Conservation (phyloP, 2,329 filamentous ascomycete species). For the Epichloe festucae region DNA sequence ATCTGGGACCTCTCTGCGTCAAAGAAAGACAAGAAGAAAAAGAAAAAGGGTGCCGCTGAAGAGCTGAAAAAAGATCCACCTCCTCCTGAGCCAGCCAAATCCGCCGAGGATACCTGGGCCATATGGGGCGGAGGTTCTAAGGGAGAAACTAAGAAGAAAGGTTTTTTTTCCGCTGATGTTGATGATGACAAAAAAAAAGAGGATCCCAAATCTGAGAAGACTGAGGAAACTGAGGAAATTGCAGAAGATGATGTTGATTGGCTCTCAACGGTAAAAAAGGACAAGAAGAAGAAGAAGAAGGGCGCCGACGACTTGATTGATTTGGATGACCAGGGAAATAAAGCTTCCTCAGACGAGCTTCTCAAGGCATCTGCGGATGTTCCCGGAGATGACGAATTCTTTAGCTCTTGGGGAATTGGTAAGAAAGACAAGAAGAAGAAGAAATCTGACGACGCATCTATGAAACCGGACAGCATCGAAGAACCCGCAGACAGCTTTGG, state of each 20-base stretch:
- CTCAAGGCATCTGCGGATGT: constrained; percentile 17
- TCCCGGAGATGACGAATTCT: constrained; percentile 36
- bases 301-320: constrained; percentile 23
- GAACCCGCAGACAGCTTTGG: constrained; percentile 30
- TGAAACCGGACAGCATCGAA: constrained; percentile 29
- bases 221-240: no score
- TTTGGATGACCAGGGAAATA: constrained; percentile 18
- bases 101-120: constrained; percentile 2
- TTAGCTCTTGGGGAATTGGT: constrained; percentile 41
- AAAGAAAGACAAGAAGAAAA: constrained; percentile 12
- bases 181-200: constrained; percentile 1
- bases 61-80: not conserved
- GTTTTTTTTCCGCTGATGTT: not conserved
- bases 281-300: constrained; percentile 26
- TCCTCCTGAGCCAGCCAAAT: not conserved
- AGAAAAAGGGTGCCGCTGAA: not conserved
- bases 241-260: not conserved
- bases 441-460: constrained; percentile 15
- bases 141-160: constrained; percentile 10
- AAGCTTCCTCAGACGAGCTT: constrained; percentile 14
- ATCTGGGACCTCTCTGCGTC: constrained; percentile 10
- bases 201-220: constrained; percentile 8
- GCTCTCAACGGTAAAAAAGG: not conserved
- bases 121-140: constrained; percentile 1
- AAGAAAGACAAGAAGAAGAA: constrained; percentile 35